A percentile compares a stretch with the other conserved stretches of the same genome.
phyloP scores from a whole-genome alignment of 768 basidiomycete genomes.

The Cystofilobasidium macerans region DNA sequence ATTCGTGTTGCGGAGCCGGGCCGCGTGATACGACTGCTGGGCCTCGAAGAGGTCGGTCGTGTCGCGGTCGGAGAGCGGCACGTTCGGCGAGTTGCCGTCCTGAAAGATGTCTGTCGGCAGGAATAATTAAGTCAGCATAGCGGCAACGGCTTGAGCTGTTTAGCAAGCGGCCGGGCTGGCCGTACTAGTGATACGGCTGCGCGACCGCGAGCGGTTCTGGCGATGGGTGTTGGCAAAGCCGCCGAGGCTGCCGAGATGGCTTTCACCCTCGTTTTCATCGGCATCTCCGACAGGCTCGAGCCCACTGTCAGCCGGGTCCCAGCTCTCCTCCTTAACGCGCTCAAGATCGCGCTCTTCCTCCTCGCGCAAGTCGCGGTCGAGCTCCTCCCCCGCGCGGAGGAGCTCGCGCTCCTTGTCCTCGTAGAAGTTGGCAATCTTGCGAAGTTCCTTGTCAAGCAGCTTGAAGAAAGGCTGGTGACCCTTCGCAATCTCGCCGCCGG shows the following conservation, averaged over 20 bases:
- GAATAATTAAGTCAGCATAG: background rate
- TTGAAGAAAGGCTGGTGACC: constrained; percentile 22
- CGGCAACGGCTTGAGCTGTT: no score
- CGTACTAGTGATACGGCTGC: constrained; percentile 1
- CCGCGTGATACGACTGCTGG: constrained; percentile 21
- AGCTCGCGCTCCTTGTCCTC: constrained; percentile 63
- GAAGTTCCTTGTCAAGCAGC: constrained; percentile 67
- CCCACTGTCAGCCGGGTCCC: background rate
- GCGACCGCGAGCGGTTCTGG: background rate
- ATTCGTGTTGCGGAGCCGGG: constrained; percentile 13
- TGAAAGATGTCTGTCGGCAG: background rate
- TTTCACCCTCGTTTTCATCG: constrained; percentile 24
- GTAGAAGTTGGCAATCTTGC: constrained; percentile 73
- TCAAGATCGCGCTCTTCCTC: constrained; percentile 25
- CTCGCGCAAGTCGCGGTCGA: constrained; percentile 36
- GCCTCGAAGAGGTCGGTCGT: constrained; percentile 26
- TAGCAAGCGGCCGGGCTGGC: background rate
- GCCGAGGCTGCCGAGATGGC: constrained; percentile 22
- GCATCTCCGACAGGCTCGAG: constrained; percentile 25
- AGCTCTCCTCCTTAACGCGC: constrained; percentile 33
- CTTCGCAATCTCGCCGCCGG: constrained; percentile 31
- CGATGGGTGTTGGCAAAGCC: background rate
- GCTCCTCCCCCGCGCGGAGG: constrained; percentile 30
- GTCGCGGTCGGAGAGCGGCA: constrained; percentile 13
- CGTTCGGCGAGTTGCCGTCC: background rate